A percentile compares a stretch with the other conserved stretches of the same genome.
Evolutionary conservation across 768 basidiomycete species (phyloP).

Genomic region (Auriscalpium vulgare): DNA sequence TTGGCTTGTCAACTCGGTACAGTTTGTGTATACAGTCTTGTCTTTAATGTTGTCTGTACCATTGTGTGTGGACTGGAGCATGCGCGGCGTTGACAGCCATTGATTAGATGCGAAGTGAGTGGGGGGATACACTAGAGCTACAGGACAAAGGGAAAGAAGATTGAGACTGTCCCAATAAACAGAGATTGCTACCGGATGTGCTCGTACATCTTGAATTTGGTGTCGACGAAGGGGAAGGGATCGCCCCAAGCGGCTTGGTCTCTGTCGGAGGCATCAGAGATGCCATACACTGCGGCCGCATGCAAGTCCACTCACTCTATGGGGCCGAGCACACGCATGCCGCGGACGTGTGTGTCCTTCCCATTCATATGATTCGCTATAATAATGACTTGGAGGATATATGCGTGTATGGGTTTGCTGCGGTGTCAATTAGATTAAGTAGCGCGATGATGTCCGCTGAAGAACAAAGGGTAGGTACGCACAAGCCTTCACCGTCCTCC

Average conservation of each 20-base stretch:
- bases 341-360: constrained; percentile 96
- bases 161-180: no score
- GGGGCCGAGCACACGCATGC: constrained; percentile 80
- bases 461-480: constrained; percentile 22
- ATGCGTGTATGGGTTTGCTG: constrained; percentile 83
- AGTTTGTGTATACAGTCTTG: neutral
- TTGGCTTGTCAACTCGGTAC: neutral
- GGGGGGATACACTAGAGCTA: no score
- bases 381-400: constrained; percentile 85
- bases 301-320: constrained; percentile 49
- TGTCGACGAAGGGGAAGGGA: constrained; percentile 14
- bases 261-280: constrained; percentile 13
- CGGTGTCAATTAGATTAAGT: neutral
- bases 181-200: constrained; percentile 8
- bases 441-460: neutral
- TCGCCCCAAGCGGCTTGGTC: constrained; percentile 16
- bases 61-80: neutral
- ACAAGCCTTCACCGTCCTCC: constrained; percentile 78
- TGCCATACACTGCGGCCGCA: neutral
- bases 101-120: no score
- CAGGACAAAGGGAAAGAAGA: no score
- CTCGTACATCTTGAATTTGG: constrained; percentile 16
- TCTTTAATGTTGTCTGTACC: neutral
- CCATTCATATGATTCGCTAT: constrained; percentile 96
- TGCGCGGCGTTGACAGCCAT: no score